phyloP scores from a whole-genome alignment of 768 basidiomycete genomes.

The Trametes meyenii region DNA sequence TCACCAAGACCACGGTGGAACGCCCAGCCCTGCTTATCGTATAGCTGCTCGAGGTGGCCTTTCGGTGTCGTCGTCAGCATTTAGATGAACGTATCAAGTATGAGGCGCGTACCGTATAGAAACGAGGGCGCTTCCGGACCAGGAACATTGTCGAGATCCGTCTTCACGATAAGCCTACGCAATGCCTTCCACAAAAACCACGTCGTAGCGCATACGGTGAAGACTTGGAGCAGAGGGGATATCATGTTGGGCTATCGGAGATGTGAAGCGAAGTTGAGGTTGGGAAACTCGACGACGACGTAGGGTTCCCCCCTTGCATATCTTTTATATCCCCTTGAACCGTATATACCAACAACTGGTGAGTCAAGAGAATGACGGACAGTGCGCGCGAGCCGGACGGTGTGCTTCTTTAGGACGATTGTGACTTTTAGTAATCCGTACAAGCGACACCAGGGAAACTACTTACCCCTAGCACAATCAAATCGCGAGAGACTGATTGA shows the following conservation, averaged over 20 bases:
- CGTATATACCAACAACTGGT: not conserved
- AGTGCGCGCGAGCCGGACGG: not conserved
- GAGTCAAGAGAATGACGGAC: not conserved
- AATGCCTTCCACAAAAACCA: slow-evolving; percentile 24
- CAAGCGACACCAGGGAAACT: too few relatives aligned
- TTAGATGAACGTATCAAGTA: not conserved
- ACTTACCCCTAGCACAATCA: too few relatives aligned
- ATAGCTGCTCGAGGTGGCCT: slow-evolving; percentile 30
- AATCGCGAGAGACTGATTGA: too few relatives aligned
- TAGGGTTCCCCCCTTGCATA: too few relatives aligned
- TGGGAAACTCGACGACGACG: too few relatives aligned
- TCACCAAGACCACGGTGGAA: slow-evolving; percentile 24
- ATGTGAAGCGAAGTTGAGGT: not conserved
- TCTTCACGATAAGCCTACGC: slow-evolving; percentile 12
- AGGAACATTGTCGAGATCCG: slow-evolving; percentile 42
- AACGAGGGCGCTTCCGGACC: slow-evolving; percentile 41
- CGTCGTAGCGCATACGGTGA: not conserved
- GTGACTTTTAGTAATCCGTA: not conserved
- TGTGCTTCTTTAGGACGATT: not conserved
- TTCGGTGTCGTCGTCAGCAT: not conserved
- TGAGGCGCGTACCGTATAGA: slow-evolving; percentile 35
- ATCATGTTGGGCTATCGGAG: not conserved
- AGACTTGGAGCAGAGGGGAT: not conserved
- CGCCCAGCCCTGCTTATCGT: slow-evolving; percentile 16
- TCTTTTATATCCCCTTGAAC: not conserved